Evolutionary conservation across 2,329 filamentous ascomycete species (phyloP), one percentile per base, ranked within the genome.

Genomic region (Elsinoe batatas): DNA sequence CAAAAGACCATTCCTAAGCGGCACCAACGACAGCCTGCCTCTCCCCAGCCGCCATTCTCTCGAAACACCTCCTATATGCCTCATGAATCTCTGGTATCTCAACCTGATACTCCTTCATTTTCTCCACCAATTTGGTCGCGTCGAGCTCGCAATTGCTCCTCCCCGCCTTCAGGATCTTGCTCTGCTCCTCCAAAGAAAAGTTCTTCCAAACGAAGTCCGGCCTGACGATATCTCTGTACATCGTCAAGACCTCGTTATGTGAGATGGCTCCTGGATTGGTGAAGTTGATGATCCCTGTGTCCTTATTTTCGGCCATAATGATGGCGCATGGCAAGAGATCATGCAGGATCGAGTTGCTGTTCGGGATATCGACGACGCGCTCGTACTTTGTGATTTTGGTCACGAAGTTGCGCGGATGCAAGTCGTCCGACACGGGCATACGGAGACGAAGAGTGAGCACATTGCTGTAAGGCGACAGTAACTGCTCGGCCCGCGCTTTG

Each of bases 241-340:
- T 71, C 2, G 70, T 62, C 37, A 86, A 72, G 5, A 86, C 81
- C 69, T 85, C 81, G 67, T 85, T 85, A 70, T 85, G 82, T n/a
- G 80, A 83, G 66, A 86, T 85, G 60, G 81, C 79, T 11, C 82
- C 83, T 0, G 83, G 83, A 69, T 85, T 86, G 58, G 82, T 85
- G 67, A 85, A 85, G 71, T 86, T 86, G 70, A 82, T 84, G 61
- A 86, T 72, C 15, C 83, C 83, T 1, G 76, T 79, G 40, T 84
- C 82, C 38, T 72, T 70, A 68, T 83, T 75, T 66, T 84, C 79
- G 26, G 82, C 78, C 60, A 85, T 70, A 44, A 82, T 65, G 58
- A 85, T 74, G 1, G 80, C 77, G 11, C 77, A 76, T 10, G 83
- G 83, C 17, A 86, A 74, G 47, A 86, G 77, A 63, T 85, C 80